Evolutionary conservation across 1,284 basidiomycete species (phyloP).

Genomic region (Cutaneotrichosporon cutaneum): DNA sequence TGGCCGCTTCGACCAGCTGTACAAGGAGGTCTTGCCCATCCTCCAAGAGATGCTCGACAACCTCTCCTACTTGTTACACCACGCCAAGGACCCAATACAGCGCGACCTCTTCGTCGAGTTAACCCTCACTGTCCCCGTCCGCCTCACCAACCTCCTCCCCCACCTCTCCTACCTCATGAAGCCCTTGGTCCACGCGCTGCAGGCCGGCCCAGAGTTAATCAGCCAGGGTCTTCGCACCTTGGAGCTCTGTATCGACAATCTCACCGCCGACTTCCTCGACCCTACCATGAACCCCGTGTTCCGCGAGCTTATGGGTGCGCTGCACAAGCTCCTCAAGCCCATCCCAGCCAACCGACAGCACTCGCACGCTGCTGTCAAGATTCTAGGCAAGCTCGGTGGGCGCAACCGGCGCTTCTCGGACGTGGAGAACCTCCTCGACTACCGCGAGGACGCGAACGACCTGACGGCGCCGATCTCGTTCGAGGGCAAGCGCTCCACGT

Average conservation of each 20-base stretch:
- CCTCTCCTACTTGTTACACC: conserved; percentile 83
- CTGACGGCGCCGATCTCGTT: conserved; percentile 73
- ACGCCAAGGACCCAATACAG: conserved; percentile 67
- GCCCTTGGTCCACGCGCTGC: conserved; percentile 87
- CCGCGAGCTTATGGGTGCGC: conserved; percentile 89
- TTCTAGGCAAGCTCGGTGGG: conserved; percentile 95
- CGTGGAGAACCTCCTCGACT: conserved; percentile 75
- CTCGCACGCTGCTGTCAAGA: conserved; percentile 92
- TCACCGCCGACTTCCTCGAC: conserved; percentile 97
- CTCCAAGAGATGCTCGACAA: conserved; percentile 96
- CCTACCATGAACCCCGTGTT: conserved; percentile 92
- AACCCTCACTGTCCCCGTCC: conserved; percentile 93
- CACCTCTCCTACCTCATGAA: conserved; percentile 97
- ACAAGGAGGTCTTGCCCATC: conserved; percentile 94
- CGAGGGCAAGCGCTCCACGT: conserved; percentile 64
- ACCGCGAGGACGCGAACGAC: conserved; percentile 66
- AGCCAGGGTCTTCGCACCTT: conserved; percentile 94
- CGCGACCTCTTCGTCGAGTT: conserved; percentile 95
- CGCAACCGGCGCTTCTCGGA: conserved; percentile 84
- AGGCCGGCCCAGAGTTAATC: conserved; percentile 84
- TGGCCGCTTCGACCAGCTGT: conserved; percentile 89
- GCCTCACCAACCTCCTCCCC: conserved; percentile 91
- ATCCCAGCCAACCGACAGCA: conserved; percentile 87
- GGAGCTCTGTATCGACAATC: conserved; percentile 98
- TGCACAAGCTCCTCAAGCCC: conserved; percentile 87